phyloP scores from a whole-genome alignment of 2,329 filamentous ascomycete genomes.

The Colletotrichum tabaci region DNA sequence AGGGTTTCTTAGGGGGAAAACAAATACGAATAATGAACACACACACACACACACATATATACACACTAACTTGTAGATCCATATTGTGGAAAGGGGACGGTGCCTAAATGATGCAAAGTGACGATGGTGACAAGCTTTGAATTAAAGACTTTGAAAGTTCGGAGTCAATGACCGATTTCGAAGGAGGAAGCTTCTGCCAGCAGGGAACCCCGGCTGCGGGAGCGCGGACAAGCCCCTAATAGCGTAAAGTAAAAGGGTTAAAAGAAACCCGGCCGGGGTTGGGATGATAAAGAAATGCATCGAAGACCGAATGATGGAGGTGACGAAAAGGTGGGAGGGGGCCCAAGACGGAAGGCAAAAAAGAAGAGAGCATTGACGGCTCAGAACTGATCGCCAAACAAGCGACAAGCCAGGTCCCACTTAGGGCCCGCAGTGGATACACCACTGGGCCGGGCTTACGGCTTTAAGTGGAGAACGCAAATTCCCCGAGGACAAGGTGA shows the following conservation, averaged over 20 bases:
- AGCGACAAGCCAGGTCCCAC: constrained; percentile 18
- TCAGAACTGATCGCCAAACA: constrained; percentile 18
- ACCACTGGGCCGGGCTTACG: constrained; percentile 8
- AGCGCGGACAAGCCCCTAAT: constrained; percentile 20
- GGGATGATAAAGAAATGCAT: constrained; percentile 22
- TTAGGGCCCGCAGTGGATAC: constrained; percentile 8
- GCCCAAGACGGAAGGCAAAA: not conserved
- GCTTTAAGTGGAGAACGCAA: constrained; percentile 22
- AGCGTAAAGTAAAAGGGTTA: constrained; percentile 32
- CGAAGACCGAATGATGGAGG: constrained; percentile 1
- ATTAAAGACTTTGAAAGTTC: constrained; percentile 2
- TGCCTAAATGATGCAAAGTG: constrained; percentile 2
- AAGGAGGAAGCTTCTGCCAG: constrained; percentile 7
- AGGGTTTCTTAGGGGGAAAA: not conserved
- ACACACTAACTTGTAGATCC: not conserved
- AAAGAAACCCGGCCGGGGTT: constrained; percentile 6
- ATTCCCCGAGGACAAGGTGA: not conserved
- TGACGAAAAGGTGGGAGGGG: not conserved
- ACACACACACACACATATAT: not conserved
- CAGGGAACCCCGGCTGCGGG: constrained; percentile 17
- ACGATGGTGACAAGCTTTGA: not conserved
- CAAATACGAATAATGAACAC: constrained; percentile 17
- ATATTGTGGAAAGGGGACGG: not conserved
- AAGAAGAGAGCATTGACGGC: constrained; percentile 24
- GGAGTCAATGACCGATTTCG: constrained; percentile 14